These are phyloP conservation scores for Nissolia schottii DNA, from an alignment of 306 rosid species.

Conservation along the genomic window DNA sequence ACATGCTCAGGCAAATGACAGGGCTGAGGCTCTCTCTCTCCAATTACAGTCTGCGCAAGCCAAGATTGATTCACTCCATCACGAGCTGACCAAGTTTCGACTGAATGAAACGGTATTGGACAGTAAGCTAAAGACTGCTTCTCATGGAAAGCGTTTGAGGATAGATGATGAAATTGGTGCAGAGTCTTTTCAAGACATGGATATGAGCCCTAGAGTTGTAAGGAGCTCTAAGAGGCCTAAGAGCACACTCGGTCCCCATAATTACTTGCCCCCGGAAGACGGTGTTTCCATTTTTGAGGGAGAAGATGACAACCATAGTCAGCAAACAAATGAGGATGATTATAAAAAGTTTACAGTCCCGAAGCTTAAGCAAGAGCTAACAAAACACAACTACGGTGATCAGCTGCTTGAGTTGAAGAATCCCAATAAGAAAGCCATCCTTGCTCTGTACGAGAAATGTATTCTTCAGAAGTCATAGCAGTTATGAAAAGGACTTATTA, in stretches of 20 bases:
- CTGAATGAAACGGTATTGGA: conserved; percentile 74
- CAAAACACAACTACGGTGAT: conserved; percentile 67
- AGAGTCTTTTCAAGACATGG: conserved; percentile 71
- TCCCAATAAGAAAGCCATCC: conserved; percentile 64
- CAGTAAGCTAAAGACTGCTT: conserved; percentile 54
- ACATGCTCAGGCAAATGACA: conserved; percentile 65
- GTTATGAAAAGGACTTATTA: conserved; percentile 14
- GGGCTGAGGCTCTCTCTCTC: conserved; percentile 72
- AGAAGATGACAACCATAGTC: conserved; percentile 54
- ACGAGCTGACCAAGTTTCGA: conserved; percentile 61
- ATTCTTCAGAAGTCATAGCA: conserved; percentile 49
- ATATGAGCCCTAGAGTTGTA: conserved; percentile 39
- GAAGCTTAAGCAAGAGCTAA: conserved; percentile 81
- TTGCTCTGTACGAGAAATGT: conserved; percentile 62
- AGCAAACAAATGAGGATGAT: conserved; percentile 52
- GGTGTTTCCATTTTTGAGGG: conserved; percentile 55
- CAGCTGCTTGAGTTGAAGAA: conserved; percentile 62
- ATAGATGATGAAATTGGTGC: conserved; percentile 54
- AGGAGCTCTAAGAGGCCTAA: conserved; percentile 60
- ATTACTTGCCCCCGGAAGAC: conserved; percentile 44
- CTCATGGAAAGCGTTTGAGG: conserved; percentile 67
- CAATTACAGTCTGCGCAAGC: conserved; percentile 74
- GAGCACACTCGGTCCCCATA: conserved; percentile 48
- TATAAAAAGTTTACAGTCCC: conserved; percentile 61
- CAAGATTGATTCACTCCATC: conserved; percentile 69